Base-by-base conservation (phyloP, 768 basidiomycete species). In the Lanmaoa pseudosensibilis region DNA sequence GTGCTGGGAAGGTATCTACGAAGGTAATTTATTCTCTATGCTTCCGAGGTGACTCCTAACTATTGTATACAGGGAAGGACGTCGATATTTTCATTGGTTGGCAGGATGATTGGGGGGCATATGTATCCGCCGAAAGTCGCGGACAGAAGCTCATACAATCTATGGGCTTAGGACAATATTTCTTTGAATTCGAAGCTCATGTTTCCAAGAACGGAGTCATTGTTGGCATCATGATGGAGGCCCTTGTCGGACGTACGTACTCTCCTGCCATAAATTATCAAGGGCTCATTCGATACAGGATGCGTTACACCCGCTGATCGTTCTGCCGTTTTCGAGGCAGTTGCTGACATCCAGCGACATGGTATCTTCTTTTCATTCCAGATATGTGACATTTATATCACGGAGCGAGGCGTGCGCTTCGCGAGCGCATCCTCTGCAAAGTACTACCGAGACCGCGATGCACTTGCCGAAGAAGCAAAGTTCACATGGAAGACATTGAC, bases 121-220 rank as follows among this genome's bases (percentile, higher is more conserved):
- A 58, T 37, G 18, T 72, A 32, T 58, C 69, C 25, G 34, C 21
- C 19, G 70, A 70, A 52, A 72, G 69, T 19, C 48, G 30, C 2
- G 71, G 73, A 19, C 71, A 69, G 30, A 69, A 63, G 50, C 63
- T 73, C 38, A 52, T 73, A 44, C 63, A 71, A 34, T 74, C 69
- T 7, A 56, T 47, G 54, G 54, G 65, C 34, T 37, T 73, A 13
- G 64, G 66, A 13, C 61, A 48, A 34, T 73, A 72, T 48, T 70
- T 70, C 44, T 72, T 65, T 25, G 63, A 65, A 40, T 43, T 73
- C 34, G 12, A 67, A 33, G 72, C 71, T 18, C 72, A 71, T 34
- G 55, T 72, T 19, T 62, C 66, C 44, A 61, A 64, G 47, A 69
- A 66, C n/a, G 73, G 71, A 8, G 49, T 38, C 19, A 48, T 72